Base-by-base conservation (phyloP, 2,329 filamentous ascomycete genomes). In the Colletotrichum sp. region DNA sequence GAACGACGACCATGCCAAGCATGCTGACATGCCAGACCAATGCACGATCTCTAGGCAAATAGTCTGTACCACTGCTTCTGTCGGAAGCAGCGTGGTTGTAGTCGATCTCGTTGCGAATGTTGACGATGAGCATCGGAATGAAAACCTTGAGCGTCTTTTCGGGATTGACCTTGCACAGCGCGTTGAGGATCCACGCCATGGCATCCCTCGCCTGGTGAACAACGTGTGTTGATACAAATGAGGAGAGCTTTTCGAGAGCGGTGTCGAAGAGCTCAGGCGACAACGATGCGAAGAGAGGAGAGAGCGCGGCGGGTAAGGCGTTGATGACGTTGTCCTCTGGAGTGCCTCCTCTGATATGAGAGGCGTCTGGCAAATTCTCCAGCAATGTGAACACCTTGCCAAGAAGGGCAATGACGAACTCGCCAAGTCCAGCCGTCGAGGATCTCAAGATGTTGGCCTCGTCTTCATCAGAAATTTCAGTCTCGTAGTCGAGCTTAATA, bases 301-400 rank as follows among this genome's bases (percentile, higher is more conserved):
- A 96, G 77, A 99, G 92, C 0, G 97, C 96, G 9, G 96, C 95
- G 4, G 97, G 97, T 26, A 99, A 86, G 3, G 96, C 97, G 82
- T 98, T 98, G 82, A 98, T 96, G 63, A 99, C 96, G 80, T 96
- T 98, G 81, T 99, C 97, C 84, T 99, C 97, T 0, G 97, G 97
- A 7, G 96, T 97, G 13, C 96, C 96, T 74, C 95, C 96, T 76
- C 96, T 94, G 36, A 98, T 92, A 74, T 96, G 92, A 34, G 95
- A 94, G 12, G 96, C 92, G 85, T 99, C 97, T 1, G 97, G 97
- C 55, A 99, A 87, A 80, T 99, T 99, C 84, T 99, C 97, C 26
- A 99, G 85, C 12, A 99, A 90, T 1, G 96, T 98, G 83, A 99
- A 99, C 9, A 99, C 96, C 80, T 97, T 96, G 68, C 96, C 97